Conservation (phyloP, 2,329 filamentous ascomycete genomes). For the Pseudodiploospora longispora region DNA sequence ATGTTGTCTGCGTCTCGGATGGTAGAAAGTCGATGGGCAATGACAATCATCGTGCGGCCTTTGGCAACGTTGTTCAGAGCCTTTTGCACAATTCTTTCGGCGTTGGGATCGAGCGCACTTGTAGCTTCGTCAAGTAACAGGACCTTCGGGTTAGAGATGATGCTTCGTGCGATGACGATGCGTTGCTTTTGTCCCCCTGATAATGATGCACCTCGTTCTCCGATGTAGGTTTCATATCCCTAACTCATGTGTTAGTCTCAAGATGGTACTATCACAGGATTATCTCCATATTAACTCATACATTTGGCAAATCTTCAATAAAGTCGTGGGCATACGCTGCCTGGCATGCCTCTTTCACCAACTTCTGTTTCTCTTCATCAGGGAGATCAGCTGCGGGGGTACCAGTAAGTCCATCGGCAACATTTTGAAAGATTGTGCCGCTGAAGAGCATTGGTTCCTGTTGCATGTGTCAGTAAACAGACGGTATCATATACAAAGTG, state of each 20-base stretch:
- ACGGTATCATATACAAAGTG: neutral
- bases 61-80: conserved; percentile 46
- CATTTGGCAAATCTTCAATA: conserved; percentile 37
- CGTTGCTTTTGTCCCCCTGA: conserved; percentile 62
- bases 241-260: conserved; percentile 3
- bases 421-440: conserved; percentile 44
- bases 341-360: conserved; percentile 40
- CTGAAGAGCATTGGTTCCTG: conserved; percentile 48
- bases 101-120: conserved; percentile 42
- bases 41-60: conserved; percentile 56
- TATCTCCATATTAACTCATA: conserved; percentile 3
- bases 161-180: conserved; percentile 57
- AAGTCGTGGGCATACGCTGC: conserved; percentile 47
- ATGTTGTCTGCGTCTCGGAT: conserved; percentile 57
- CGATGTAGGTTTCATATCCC: conserved; percentile 55
- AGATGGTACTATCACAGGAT: no score
- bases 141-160: conserved; percentile 55
- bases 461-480: neutral
- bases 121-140: conserved; percentile 64
- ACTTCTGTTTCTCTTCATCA: conserved; percentile 33
- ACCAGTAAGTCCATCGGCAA: conserved; percentile 37
- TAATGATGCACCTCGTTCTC: conserved; percentile 56
- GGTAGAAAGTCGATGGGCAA: conserved; percentile 54
- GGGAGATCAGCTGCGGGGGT: conserved; percentile 27
- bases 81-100: conserved; percentile 44